phyloP scores from a whole-genome alignment of 768 basidiomycete genomes.

The Trametes elegans region DNA sequence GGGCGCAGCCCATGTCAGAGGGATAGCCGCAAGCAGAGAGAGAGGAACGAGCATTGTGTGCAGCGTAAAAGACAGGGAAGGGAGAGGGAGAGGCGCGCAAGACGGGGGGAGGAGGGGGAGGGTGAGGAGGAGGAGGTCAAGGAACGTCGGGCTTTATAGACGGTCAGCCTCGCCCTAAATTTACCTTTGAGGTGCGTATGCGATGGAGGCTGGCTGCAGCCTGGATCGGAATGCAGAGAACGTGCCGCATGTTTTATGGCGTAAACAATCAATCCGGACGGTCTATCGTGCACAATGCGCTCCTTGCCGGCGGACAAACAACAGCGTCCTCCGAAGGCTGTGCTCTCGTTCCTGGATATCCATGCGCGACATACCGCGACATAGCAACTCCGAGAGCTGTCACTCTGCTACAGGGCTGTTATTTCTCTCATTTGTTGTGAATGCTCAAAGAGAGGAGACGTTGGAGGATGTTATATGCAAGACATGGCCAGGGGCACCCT shows the following conservation, averaged over 20 bases:
- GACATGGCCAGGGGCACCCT: neutral
- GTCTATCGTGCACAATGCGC: neutral
- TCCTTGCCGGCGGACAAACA: neutral
- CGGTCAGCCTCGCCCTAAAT: slow-evolving; percentile 1
- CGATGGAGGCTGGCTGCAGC: neutral
- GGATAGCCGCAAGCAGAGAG: slow-evolving; percentile 22
- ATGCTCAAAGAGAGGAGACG: neutral
- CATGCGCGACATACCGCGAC: neutral
- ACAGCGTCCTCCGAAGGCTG: neutral
- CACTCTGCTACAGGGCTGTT: too few relatives aligned
- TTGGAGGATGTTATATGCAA: neutral
- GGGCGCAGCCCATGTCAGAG: slow-evolving; percentile 30
- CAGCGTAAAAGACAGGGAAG: slow-evolving; percentile 13
- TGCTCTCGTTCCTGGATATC: neutral
- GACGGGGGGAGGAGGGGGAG: slow-evolving; percentile 1
- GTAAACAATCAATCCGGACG: slow-evolving; percentile 6
- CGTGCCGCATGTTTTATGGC: slow-evolving; percentile 11
- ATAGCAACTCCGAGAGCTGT: too few relatives aligned
- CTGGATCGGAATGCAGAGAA: neutral
- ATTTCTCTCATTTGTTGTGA: too few relatives aligned
- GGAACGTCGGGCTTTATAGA: slow-evolving; percentile 5
- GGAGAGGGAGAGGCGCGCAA: neutral
- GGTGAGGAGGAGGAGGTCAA: neutral
- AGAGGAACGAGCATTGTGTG: slow-evolving; percentile 21
- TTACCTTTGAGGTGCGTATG: neutral